A percentile compares a stretch with the other conserved stretches of the same genome.
Evolutionary conservation across 2,329 filamentous ascomycete species (phyloP).

Genomic region (Sodiomyces alkalinus): DNA sequence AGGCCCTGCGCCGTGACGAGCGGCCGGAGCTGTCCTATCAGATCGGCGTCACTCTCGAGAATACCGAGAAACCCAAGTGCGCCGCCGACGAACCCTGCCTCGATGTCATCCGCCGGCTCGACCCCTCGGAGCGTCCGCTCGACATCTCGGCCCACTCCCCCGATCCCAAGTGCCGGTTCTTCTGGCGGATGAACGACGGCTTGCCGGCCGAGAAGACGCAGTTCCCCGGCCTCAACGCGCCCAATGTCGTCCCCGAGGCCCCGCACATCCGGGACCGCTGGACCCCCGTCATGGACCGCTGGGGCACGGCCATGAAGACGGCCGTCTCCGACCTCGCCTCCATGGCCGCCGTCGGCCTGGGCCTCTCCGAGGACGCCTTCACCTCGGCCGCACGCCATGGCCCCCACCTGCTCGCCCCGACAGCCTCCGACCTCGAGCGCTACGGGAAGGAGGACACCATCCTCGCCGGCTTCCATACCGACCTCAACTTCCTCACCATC

Average conservation of each 20-base stretch:
- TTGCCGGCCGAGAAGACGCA: constrained; percentile 34
- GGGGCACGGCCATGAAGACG: constrained; percentile 45
- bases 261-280: constrained; percentile 32
- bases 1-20: constrained; percentile 31
- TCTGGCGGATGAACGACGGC: constrained; percentile 42
- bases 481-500: constrained; percentile 50
- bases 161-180: constrained; percentile 48
- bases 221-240: constrained; percentile 39
- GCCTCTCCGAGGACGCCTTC: constrained; percentile 35
- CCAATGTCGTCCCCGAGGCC: constrained; percentile 37
- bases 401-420: constrained; percentile 46
- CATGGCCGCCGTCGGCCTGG: constrained; percentile 43
- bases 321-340: constrained; percentile 41
- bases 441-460: constrained; percentile 41
- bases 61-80: constrained; percentile 49
- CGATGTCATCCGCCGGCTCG: constrained; percentile 37
- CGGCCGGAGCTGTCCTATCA: constrained; percentile 44
- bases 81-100: constrained; percentile 47
- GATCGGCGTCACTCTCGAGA: constrained; percentile 46
- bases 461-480: constrained; percentile 47
- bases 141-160: constrained; percentile 41
- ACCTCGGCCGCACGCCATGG: constrained; percentile 39
- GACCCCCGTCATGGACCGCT: constrained; percentile 38
- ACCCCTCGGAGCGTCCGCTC: constrained; percentile 38
- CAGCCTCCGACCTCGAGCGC: constrained; percentile 39